Percentiles rank a stretch among this genome's conserved stretches.
These are phyloP conservation scores for Helianthus annuus DNA, from an alignment of 129 eudicot species.

Conservation along the genomic window DNA sequence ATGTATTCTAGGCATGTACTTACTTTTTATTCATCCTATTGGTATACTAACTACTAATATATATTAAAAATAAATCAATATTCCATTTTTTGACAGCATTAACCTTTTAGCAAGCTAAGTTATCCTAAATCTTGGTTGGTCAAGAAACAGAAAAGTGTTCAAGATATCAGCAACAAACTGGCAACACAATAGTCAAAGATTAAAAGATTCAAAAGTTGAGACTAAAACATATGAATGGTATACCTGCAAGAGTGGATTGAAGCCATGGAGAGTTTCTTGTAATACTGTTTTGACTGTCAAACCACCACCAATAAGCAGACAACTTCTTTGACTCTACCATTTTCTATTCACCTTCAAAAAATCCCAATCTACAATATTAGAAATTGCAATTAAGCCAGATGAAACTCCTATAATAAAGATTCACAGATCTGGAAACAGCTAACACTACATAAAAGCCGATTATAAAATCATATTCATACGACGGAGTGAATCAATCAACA, in stretches of 20 bases:
- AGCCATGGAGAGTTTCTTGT: constrained; percentile 77
- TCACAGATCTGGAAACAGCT: no score
- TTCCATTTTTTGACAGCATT: not conserved
- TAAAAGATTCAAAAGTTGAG: not conserved
- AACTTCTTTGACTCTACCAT: constrained; percentile 45
- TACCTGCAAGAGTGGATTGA: constrained; percentile 71
- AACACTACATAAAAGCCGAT: not conserved
- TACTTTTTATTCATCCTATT: no score
- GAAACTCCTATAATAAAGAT: not conserved
- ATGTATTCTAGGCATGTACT: no score
- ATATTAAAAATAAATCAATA: not conserved
- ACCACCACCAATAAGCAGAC: constrained; percentile 79
- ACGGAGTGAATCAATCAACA: not conserved
- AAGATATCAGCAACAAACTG: constrained; percentile 9
- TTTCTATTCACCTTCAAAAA: constrained; percentile 28
- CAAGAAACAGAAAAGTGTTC: not conserved
- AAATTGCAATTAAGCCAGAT: not conserved
- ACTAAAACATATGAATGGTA: not conserved
- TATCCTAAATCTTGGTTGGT: not conserved
- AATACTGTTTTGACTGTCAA: constrained; percentile 48
- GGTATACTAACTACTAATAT: no score
- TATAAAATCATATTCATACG: not conserved
- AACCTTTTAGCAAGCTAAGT: not conserved
- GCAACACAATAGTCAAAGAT: not conserved
- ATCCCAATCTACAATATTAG: not conserved